Base-by-base conservation (phyloP, 176 grass and related monocot genomes). In the Avena insularis region DNA sequence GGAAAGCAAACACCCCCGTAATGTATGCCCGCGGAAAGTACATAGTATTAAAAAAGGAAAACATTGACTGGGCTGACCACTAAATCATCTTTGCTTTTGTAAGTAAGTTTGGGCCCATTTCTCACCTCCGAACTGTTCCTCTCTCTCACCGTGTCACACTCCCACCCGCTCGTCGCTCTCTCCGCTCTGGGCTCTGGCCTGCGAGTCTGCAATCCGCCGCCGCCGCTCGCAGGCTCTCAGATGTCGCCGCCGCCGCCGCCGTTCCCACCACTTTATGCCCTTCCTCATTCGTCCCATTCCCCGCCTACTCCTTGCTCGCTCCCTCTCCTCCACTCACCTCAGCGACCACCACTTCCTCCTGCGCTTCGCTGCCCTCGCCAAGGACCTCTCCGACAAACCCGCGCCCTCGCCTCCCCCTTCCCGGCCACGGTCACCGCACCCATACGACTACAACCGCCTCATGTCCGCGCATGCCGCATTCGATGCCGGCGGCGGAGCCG, bases 401-500 rank as follows among this genome's bases (percentile, higher is more conserved):
- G 47, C 81, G 15, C 29, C 85, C 31, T 72, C 59, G 69, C 71
- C 70, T 77, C 62, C 49, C 15, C 82, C 89, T 49, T n/a, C 69
- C 17, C 87, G 91, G 5, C 95, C 93, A 11, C 88, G 23, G 15
- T 86, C 86, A 71, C 95, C 93, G 4, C 91, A 98, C 78, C 91
- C 90, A 0, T 98, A 95, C 86, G 93, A 98, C 12, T 98, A 98
- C 82, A 93, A 93, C 78, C 76, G 83, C 59, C 86, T 98, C 87
- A 95, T 95, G 86, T 90, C 79, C 17, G 95, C 91, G 55, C 90
- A 87, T n/a, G 89, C 83, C 0, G 75, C 67, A 3, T 31, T 82
- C 4, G 87, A 46, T 0, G 8, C 3, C 10, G 14, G 2, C 0
- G 27, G 19, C 3, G 82, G 29, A 0, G 10, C 2, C 1, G 50